These are phyloP conservation scores for Epichloe sibirici DNA, from an alignment of 2,329 filamentous ascomycete genomes.

Conservation along the genomic window DNA sequence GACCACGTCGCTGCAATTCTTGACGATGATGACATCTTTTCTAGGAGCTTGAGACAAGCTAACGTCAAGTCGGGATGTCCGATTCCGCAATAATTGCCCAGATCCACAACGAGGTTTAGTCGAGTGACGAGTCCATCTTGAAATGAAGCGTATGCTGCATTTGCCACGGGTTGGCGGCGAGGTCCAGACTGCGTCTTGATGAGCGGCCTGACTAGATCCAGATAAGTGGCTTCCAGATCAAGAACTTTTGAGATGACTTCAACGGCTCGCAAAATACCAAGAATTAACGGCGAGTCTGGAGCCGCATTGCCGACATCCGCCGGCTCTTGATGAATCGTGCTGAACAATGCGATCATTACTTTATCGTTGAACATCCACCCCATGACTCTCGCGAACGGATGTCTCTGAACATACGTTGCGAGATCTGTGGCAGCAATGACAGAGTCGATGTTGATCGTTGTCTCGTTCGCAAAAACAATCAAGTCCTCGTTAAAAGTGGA, in stretches of 20 bases:
- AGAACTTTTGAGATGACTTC: conserved; percentile 74
- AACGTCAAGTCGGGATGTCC: conserved; percentile 72
- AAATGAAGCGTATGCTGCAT: conserved; percentile 68
- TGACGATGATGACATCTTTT: conserved; percentile 74
- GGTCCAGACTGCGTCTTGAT: conserved; percentile 54
- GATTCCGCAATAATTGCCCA: conserved; percentile 78
- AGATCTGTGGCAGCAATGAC: conserved; percentile 65
- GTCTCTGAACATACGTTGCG: conserved; percentile 68
- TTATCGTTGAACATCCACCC: conserved; percentile 97
- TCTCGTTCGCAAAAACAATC: conserved; percentile 71
- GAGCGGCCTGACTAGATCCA: conserved; percentile 73
- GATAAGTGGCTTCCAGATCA: conserved; percentile 80
- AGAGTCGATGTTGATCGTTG: conserved; percentile 61
- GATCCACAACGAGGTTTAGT: conserved; percentile 63
- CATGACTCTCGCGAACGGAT: conserved; percentile 90
- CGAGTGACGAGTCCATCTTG: conserved; percentile 84
- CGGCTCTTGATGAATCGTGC: conserved; percentile 64
- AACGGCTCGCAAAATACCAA: conserved; percentile 67
- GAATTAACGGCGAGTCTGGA: conserved; percentile 68
- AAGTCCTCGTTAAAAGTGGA: conserved; percentile 89
- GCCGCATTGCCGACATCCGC: conserved; percentile 59
- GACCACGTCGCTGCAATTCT: conserved; percentile 63
- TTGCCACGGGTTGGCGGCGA: conserved; percentile 48
- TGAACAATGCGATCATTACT: conserved; percentile 68
- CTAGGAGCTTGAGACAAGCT: conserved; percentile 67